Base-by-base conservation (phyloP, 441 rosid species). In the Capsella rubella region DNA sequence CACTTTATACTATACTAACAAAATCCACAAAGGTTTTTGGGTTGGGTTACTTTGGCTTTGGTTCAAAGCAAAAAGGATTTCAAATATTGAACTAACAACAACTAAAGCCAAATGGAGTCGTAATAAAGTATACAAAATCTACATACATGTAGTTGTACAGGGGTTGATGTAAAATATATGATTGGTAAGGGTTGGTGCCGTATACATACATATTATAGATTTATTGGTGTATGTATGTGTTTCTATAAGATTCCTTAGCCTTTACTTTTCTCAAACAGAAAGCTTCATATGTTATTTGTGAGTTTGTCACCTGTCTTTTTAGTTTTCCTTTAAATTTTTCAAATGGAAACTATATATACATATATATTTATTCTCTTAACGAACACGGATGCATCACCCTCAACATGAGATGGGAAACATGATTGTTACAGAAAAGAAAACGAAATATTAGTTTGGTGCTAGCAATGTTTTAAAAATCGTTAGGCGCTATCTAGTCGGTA, bases 11-110 rank as follows among this genome's bases (percentile, higher is more conserved):
- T 34, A 62, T 13, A 14, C 47, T 4, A 63, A 29, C 64, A 63
- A 63, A 39, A 13, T 35, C 35, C 52, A 35, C 25, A 21, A 21
- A 69, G 29, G 63, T 46, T 51, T 51, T 75, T 28, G 29, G 6
- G 62, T 46, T 62, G 18, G 79, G 75, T 76, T 76, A 35, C 67
- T 76, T 64, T 64, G 75, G 54, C 79, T 70, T 76, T 70, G 61
- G 67, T 76, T 76, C 55, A 70, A 76, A 69, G 75, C 79, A 69
- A 76, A 76, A 69, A 21, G 13, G 29, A 21, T 21, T 55, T 76
- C 54, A 76, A 64, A 31, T 47, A 55, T 29, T 69, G 31, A 47
- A 76, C 69, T 69, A 76, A 62, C 60, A 76, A 62, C 60, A 55
- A 69, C 75, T 70, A 76, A 70, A 69, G 71, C 74, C 64, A 61